Conservation (phyloP, 176 grass and related monocot species). For the Lolium rigidum region DNA sequence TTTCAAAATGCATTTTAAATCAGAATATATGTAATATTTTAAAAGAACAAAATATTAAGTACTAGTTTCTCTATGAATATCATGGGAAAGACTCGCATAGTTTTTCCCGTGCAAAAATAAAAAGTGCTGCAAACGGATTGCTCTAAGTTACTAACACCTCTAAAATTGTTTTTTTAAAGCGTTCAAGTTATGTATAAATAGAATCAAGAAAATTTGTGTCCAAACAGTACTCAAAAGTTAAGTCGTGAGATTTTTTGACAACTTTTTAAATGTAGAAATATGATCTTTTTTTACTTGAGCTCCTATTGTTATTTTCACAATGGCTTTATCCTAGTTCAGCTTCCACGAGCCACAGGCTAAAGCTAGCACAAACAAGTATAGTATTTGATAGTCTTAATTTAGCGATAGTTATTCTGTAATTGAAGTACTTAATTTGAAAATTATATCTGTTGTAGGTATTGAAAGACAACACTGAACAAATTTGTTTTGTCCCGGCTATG, state of each 20-base stretch:
- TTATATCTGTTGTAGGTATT: too few relatives aligned
- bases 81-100: neutral
- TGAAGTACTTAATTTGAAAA: neutral
- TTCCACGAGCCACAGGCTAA: neutral
- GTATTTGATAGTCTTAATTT: neutral
- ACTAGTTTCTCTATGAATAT: neutral
- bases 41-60: neutral
- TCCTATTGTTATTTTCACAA: neutral
- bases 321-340: neutral
- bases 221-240: neutral
- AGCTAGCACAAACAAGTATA: neutral
- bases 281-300: neutral
- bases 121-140: neutral
- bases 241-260: neutral
- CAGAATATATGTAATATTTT: neutral
- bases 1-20: neutral
- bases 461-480: too few relatives aligned
- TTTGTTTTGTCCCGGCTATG: too few relatives aligned
- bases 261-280: neutral
- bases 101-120: neutral
- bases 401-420: rapidly evolving
- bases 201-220: neutral
- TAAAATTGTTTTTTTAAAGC: too few relatives aligned
- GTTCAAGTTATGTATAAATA: neutral
- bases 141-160: neutral